Percentiles rank a stretch among this genome's conserved stretches.
phyloP scores from a whole-genome alignment of 352 stramenopile species.

The Phytophthora foliorum region DNA sequence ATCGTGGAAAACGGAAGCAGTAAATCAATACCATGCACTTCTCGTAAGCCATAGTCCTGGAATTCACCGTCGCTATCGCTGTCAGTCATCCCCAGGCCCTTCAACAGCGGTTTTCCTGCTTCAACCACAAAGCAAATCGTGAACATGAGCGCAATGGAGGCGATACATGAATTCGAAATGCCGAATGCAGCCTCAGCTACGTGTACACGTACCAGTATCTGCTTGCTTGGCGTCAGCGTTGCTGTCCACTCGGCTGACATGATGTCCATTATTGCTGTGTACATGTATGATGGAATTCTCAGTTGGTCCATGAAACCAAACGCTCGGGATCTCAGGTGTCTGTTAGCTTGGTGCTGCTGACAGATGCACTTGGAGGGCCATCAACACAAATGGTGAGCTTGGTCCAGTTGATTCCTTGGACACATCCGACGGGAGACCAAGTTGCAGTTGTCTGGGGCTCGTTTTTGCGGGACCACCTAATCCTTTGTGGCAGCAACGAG shows the following conservation, averaged over 20 bases:
- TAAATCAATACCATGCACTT: too few species aligned
- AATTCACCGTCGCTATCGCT: neutral
- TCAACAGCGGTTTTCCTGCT: constrained; percentile 8
- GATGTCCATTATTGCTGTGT: neutral
- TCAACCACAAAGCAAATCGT: constrained; percentile 15
- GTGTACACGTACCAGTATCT: neutral
- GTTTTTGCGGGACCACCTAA: constrained; percentile 12
- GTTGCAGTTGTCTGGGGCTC: constrained; percentile 10
- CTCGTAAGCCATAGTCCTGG: too few species aligned
- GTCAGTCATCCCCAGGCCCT: constrained; percentile 1
- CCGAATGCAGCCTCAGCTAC: too few species aligned
- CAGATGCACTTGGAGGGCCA: neutral
- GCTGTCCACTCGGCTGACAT: neutral
- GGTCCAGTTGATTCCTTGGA: constrained; percentile 1
- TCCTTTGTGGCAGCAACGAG: constrained; percentile 2
- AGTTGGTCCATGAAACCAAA: too few species aligned
- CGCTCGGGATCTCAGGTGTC: neutral
- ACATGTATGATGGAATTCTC: neutral
- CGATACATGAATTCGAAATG: too few species aligned
- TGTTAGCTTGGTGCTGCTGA: neutral
- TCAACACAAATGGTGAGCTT: neutral
- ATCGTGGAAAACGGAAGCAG: too few species aligned
- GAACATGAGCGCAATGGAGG: neutral
- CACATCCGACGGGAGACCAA: constrained; percentile 12
- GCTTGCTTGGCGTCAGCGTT: neutral